Evolutionary conservation across 2,329 filamentous ascomycete genomes (phyloP).

Genomic region (Diaporthe humulicola): DNA sequence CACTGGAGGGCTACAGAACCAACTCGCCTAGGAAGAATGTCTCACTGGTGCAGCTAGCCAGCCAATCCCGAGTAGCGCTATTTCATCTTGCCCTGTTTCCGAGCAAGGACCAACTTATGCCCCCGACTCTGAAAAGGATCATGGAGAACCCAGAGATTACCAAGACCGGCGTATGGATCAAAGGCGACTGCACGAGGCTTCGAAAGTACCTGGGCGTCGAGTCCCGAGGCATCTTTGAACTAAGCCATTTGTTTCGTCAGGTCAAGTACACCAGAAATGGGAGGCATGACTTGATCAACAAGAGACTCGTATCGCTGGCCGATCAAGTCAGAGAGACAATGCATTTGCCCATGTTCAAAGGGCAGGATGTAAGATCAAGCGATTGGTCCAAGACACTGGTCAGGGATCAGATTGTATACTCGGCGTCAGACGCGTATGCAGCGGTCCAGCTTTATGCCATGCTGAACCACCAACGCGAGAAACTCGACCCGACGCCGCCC

Average conservation of each 20-base stretch:
- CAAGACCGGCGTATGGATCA: constrained; percentile 84
- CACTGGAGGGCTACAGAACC: constrained; percentile 60
- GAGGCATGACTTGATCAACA: constrained; percentile 72
- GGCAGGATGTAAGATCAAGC: constrained; percentile 74
- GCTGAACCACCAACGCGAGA: constrained; percentile 76
- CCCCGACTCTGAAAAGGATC: constrained; percentile 77
- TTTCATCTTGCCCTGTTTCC: constrained; percentile 82
- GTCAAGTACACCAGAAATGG: constrained; percentile 73
- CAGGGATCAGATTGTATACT: constrained; percentile 77
- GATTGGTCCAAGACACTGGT: constrained; percentile 79
- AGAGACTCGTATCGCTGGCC: constrained; percentile 74
- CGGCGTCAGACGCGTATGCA: constrained; percentile 88
- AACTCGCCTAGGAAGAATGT: constrained; percentile 75
- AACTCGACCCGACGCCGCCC: constrained; percentile 78
- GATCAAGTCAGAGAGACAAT: constrained; percentile 79
- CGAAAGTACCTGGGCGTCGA: constrained; percentile 75
- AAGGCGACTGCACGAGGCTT: constrained; percentile 78
- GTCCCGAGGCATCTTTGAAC: constrained; percentile 78
- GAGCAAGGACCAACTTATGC: constrained; percentile 69
- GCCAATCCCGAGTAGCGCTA: constrained; percentile 80
- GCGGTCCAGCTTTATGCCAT: constrained; percentile 79
- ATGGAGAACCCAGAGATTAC: constrained; percentile 78
- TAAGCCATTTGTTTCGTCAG: constrained; percentile 85
- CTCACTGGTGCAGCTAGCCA: constrained; percentile 87
- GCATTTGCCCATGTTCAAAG: constrained; percentile 82